Conservation (phyloP, 169 alveolate species). For the Perkinsus olseni region DNA sequence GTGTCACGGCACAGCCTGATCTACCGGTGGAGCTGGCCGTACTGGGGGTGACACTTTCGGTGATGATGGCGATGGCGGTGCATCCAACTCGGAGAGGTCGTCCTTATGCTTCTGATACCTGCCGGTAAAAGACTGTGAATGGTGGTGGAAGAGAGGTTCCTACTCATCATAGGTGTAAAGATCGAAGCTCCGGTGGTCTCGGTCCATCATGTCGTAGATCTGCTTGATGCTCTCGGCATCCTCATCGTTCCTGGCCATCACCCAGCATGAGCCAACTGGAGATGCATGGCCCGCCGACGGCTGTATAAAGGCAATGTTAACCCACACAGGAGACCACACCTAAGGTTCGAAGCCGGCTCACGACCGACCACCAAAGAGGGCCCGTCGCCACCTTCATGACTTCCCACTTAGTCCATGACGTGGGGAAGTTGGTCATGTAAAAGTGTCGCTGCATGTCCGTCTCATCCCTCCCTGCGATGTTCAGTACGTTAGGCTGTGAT, state of each 20-base stretch:
- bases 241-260: constrained; percentile 65
- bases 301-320: constrained; percentile 48
- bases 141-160: not conserved
- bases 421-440: constrained; percentile 60
- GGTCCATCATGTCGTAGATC: constrained; percentile 57
- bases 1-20: not conserved
- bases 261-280: constrained; percentile 60
- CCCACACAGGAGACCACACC: constrained; percentile 69
- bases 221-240: constrained; percentile 55
- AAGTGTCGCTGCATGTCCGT: constrained; percentile 65
- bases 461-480: constrained; percentile 52
- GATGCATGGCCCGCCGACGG: not conserved
- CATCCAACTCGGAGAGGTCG: not conserved
- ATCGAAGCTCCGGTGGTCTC: not conserved
- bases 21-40: not conserved
- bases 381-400: constrained; percentile 58
- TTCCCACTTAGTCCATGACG: constrained; percentile 70
- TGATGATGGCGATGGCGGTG: not conserved
- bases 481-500: constrained; percentile 63
- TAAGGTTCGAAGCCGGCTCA: not conserved
- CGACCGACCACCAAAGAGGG: not conserved
- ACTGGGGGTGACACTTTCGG: not conserved
- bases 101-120: not conserved
- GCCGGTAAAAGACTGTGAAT: not conserved
- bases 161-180: not conserved